Evolutionary conservation across 176 grass and related monocot species (phyloP).

Genomic region (Poa pratensis): DNA sequence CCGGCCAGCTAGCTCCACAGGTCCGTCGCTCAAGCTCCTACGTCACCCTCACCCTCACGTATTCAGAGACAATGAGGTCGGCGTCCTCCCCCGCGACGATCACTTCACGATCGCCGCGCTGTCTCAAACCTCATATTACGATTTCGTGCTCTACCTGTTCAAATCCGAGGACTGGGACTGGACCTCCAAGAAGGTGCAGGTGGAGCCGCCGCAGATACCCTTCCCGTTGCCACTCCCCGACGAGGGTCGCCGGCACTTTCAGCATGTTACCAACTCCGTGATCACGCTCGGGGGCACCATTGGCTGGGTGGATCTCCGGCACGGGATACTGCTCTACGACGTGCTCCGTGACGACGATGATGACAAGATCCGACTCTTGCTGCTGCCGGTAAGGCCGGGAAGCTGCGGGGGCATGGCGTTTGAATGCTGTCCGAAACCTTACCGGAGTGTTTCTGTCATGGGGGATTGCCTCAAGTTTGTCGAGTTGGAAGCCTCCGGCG

Average conservation of each 20-base stretch:
- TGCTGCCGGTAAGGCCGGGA: neutral
- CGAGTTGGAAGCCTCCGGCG: neutral
- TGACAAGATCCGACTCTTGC: neutral
- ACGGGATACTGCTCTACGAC: constrained; percentile 13
- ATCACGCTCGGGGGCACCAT: neutral
- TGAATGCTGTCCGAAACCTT: neutral
- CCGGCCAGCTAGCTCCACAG: neutral
- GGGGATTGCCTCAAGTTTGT: neutral
- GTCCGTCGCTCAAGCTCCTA: neutral
- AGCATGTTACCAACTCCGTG: neutral
- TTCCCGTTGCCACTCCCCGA: neutral
- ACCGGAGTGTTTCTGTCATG: neutral
- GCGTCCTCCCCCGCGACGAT: neutral
- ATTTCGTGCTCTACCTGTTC: neutral
- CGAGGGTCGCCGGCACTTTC: too few species aligned
- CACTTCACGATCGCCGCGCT: neutral
- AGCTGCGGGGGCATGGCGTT: neutral
- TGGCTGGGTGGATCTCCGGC: constrained; percentile 22
- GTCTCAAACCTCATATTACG: neutral
- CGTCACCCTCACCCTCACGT: neutral
- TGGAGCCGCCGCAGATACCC: neutral
- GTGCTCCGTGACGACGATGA: neutral
- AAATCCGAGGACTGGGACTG: neutral
- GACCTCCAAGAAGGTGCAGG: neutral
- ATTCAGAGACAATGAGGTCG: neutral